These are phyloP conservation scores for Wickerhamomyces kurtzmanii DNA, from an alignment of 805 yeast genomes.

Conservation along the genomic window DNA sequence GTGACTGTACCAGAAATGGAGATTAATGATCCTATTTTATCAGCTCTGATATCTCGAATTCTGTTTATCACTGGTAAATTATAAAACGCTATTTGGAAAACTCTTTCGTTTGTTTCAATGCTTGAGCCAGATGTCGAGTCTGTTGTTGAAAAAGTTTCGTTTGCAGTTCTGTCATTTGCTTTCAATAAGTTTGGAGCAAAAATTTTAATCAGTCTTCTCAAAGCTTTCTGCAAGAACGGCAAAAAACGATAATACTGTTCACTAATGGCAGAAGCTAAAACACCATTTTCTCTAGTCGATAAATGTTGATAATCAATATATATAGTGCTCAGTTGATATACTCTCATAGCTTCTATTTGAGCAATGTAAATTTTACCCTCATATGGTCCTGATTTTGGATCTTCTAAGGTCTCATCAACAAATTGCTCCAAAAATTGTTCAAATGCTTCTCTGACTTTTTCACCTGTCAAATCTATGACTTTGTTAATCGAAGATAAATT, in stretches of 20 bases:
- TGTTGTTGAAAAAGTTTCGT: slow-evolving; percentile 18
- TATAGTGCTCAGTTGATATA: slow-evolving; percentile 64
- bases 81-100: slow-evolving; percentile 86
- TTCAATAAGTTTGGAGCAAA: slow-evolving; percentile 66
- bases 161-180: slow-evolving; percentile 20
- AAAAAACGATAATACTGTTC: slow-evolving; percentile 90
- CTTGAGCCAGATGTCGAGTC: slow-evolving; percentile 32
- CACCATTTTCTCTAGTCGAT: slow-evolving; percentile 68
- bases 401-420: slow-evolving; percentile 28
- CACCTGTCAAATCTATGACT: slow-evolving; percentile 87
- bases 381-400: slow-evolving; percentile 17
- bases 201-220: slow-evolving; percentile 61
- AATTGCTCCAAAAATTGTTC: slow-evolving; percentile 74
- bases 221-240: slow-evolving; percentile 73
- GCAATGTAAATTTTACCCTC: slow-evolving; percentile 58
- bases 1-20: slow-evolving; percentile 92
- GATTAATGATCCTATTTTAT: slow-evolving; percentile 75
- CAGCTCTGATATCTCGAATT: slow-evolving; percentile 85
- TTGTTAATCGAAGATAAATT: slow-evolving; percentile 66
- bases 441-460: slow-evolving; percentile 85
- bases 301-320: slow-evolving; percentile 83
- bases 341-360: slow-evolving; percentile 74
- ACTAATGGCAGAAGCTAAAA: slow-evolving; percentile 77
- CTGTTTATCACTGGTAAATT: slow-evolving; percentile 75
- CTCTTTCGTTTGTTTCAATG: slow-evolving; percentile 47